These are phyloP conservation scores for Termitomyces sp. DNA, from an alignment of 768 basidiomycete genomes.

Conservation along the genomic window DNA sequence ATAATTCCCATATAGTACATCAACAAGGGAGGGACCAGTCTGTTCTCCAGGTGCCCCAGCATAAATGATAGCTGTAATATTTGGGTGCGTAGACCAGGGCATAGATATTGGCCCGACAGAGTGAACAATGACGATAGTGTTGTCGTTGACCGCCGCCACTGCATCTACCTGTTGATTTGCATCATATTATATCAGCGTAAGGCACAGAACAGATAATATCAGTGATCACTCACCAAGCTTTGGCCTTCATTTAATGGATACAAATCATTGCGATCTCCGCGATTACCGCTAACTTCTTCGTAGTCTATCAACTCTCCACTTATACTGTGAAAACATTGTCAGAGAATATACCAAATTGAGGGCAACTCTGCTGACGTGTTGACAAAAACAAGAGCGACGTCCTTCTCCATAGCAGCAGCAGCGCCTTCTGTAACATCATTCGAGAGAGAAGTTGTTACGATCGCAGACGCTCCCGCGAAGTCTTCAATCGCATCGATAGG, in stretches of 20 bases:
- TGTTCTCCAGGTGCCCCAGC: slow-evolving; percentile 68
- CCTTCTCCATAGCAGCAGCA: slow-evolving; percentile 41
- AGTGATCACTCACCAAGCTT: slow-evolving; percentile 30
- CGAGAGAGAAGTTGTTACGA: slow-evolving; percentile 37
- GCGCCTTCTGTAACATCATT: slow-evolving; percentile 38
- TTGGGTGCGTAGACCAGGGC: slow-evolving; percentile 72
- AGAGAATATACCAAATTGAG: slow-evolving; percentile 1
- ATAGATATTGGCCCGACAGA: slow-evolving; percentile 75
- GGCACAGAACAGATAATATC: slow-evolving; percentile 14
- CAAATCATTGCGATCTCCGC: slow-evolving; percentile 57
- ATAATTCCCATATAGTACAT: slow-evolving; percentile 72
- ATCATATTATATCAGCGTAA: too few relatives aligned
- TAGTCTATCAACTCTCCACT: slow-evolving; percentile 55
- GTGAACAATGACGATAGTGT: slow-evolving; percentile 80
- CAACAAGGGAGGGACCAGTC: slow-evolving; percentile 72
- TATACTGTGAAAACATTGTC: slow-evolving; percentile 28
- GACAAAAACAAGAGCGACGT: slow-evolving; percentile 58
- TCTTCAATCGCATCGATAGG: slow-evolving; percentile 43
- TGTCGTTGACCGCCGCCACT: slow-evolving; percentile 66
- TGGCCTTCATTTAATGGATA: slow-evolving; percentile 56
- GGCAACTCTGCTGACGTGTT: slow-evolving; percentile 40
- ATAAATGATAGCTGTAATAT: slow-evolving; percentile 63
- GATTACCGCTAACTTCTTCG: slow-evolving; percentile 56
- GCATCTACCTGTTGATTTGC: slow-evolving; percentile 36
- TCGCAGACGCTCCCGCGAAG: slow-evolving; percentile 34